Conservation (phyloP, 805 yeast genomes). For the Metschnikowia corniflorae region DNA sequence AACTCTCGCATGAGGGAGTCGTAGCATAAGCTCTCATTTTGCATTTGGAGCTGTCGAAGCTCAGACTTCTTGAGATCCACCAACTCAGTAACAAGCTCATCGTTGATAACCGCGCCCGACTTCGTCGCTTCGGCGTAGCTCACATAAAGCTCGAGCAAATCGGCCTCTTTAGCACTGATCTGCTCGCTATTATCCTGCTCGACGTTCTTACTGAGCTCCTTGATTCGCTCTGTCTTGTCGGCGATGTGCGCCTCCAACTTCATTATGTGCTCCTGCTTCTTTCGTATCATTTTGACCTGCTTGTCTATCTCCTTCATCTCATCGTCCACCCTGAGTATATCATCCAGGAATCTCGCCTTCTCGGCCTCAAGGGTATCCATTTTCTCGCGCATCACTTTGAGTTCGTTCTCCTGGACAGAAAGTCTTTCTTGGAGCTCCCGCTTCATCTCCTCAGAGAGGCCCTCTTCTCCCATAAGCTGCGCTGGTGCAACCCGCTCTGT, state of each 20-base stretch:
- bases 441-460: conserved; percentile 26
- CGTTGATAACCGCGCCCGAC: conserved; percentile 19
- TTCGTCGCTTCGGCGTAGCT: conserved; percentile 18
- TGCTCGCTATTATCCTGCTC: conserved; percentile 43
- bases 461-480: conserved; percentile 29
- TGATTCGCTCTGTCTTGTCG: conserved; percentile 12
- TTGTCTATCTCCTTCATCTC: conserved; percentile 13
- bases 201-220: conserved; percentile 11
- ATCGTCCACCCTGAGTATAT: conserved; percentile 6
- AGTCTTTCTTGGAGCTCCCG: conserved; percentile 19
- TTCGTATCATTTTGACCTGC: conserved; percentile 23
- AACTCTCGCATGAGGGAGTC: conserved; percentile 25
- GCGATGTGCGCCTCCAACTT: conserved; percentile 27
- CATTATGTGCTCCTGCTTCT: conserved; percentile 25
- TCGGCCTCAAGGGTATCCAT: conserved; percentile 6
- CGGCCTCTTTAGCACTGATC: conserved; percentile 29
- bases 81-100: conserved; percentile 5
- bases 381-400: conserved; percentile 13
- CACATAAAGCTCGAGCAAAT: conserved; percentile 22
- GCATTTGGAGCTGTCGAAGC: conserved; percentile 12
- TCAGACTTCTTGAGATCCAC: conserved; percentile 13
- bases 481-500: conserved; percentile 33
- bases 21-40: conserved; percentile 15
- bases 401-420: conserved; percentile 13
- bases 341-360: conserved; percentile 4